Conservation (phyloP, 805 yeast species). For the Saccharomycopsis javanensis region DNA sequence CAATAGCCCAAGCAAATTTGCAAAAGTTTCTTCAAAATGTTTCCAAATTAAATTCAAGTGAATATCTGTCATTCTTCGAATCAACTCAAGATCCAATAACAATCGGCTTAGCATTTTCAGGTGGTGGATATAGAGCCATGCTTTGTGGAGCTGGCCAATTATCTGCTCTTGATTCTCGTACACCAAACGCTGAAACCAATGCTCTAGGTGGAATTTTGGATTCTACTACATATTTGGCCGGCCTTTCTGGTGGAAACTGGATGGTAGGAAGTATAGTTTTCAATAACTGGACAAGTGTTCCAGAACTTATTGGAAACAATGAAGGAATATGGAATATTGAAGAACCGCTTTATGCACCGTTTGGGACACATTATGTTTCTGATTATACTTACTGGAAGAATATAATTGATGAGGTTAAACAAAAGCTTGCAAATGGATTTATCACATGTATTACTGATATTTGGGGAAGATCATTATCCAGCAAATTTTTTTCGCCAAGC, state of each 20-base stretch:
- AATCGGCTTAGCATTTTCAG: slow-evolving; percentile 57
- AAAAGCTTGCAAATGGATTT: slow-evolving; percentile 44
- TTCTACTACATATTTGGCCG: slow-evolving; percentile 60
- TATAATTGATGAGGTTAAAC: slow-evolving; percentile 32
- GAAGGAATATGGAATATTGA: slow-evolving; percentile 55
- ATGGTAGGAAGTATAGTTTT: slow-evolving; percentile 54
- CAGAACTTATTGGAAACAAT: slow-evolving; percentile 38
- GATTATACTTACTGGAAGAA: slow-evolving; percentile 31
- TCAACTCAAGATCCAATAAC: slow-evolving; percentile 28
- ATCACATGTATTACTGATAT: slow-evolving; percentile 46
- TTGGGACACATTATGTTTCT: slow-evolving; percentile 36
- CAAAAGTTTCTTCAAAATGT: slow-evolving; percentile 38
- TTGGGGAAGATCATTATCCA: slow-evolving; percentile 57
- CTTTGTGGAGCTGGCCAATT: slow-evolving; percentile 75
- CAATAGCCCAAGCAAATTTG: slow-evolving; percentile 37
- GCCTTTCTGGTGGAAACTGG: slow-evolving; percentile 87
- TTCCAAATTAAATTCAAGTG: slow-evolving; percentile 21
- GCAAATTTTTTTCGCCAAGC: slow-evolving; percentile 46
- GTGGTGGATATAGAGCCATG: slow-evolving; percentile 91
- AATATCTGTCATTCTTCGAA: slow-evolving; percentile 27
- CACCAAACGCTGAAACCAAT: slow-evolving; percentile 40
- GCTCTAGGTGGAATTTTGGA: slow-evolving; percentile 71
- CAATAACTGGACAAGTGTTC: slow-evolving; percentile 66
- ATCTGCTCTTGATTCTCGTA: slow-evolving; percentile 68
- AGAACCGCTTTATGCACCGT: slow-evolving; percentile 49